Conservation (phyloP, 768 basidiomycete genomes). For the Leccinum boreale region DNA sequence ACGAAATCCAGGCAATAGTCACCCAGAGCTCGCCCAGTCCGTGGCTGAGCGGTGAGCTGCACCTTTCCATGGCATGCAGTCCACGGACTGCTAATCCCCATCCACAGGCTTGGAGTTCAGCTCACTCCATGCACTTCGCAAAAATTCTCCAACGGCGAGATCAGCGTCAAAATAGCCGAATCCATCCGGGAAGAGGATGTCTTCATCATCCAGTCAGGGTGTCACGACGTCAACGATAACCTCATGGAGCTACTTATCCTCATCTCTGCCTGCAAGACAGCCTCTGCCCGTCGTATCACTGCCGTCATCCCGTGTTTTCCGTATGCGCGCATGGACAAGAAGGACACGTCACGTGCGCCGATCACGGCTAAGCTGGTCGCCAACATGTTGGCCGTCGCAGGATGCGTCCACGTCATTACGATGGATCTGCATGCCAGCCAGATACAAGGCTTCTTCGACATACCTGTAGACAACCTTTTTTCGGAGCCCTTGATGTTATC, state of each 20-base stretch:
- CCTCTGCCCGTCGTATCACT: slow-evolving; percentile 92
- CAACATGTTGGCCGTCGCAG: slow-evolving; percentile 96
- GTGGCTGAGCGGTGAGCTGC: slow-evolving; percentile 95
- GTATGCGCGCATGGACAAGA: slow-evolving; percentile 96
- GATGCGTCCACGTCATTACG: slow-evolving; percentile 99
- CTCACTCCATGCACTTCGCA: slow-evolving; percentile 82
- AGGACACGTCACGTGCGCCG: slow-evolving; percentile 92
- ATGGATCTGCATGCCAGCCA: slow-evolving; percentile 98
- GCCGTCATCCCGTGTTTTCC: slow-evolving; percentile 98
- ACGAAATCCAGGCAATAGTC: slow-evolving; percentile 79
- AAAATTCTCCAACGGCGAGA: slow-evolving; percentile 94
- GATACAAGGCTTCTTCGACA: slow-evolving; percentile 98
- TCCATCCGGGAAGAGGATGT: slow-evolving; percentile 98
- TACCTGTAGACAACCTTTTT: slow-evolving; percentile 96
- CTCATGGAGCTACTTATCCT: slow-evolving; percentile 99
- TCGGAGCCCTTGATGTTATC: slow-evolving; percentile 94
- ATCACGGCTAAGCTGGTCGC: slow-evolving; percentile 98
- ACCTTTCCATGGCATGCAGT: slow-evolving; percentile 39
- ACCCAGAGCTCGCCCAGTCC: slow-evolving; percentile 93
- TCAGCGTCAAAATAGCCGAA: slow-evolving; percentile 91
- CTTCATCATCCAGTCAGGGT: slow-evolving; percentile 95
- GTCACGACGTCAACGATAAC: slow-evolving; percentile 89
- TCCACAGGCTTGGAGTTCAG: slow-evolving; percentile 80
- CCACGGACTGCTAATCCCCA: slow-evolving; percentile 49
- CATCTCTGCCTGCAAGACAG: slow-evolving; percentile 96